A percentile compares a stretch with the other conserved stretches of the same genome.
phyloP scores from a whole-genome alignment of 495 filamentous ascomycete genomes.

The Lophiostoma macrostomum region DNA sequence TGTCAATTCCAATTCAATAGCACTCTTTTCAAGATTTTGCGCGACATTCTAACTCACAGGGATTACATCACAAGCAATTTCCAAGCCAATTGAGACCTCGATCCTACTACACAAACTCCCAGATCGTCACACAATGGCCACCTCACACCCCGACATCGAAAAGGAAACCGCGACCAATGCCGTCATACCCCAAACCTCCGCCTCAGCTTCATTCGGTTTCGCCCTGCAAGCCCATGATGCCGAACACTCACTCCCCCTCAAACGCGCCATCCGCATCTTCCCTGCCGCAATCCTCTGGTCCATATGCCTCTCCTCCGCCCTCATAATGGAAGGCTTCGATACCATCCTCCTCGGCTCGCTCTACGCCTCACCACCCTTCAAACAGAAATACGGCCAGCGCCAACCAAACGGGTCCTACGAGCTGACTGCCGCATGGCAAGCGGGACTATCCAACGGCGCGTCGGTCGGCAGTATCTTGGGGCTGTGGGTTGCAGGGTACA shows the following conservation, averaged over 20 bases:
- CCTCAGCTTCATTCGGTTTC: background rate
- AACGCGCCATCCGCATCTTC: slow-evolving; percentile 5
- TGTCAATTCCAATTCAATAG: no score
- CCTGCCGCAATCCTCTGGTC: slow-evolving; percentile 20
- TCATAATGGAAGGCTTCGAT: slow-evolving; percentile 29
- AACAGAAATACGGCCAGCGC: background rate
- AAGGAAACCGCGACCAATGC: no score
- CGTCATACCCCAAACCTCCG: background rate
- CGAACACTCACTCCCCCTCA: slow-evolving; percentile 1
- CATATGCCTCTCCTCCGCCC: slow-evolving; percentile 2
- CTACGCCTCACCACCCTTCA: background rate
- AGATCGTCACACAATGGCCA: no score
- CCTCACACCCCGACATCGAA: no score
- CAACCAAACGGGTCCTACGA: background rate
- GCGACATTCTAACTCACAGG: no score
- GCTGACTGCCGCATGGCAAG: slow-evolving; percentile 61
- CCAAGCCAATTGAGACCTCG: no score
- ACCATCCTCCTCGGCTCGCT: background rate
- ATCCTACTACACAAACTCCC: no score
- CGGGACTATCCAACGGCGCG: slow-evolving; percentile 66
- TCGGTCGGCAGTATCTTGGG: slow-evolving; percentile 69
- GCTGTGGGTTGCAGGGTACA: slow-evolving; percentile 68
- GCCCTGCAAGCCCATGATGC: background rate
- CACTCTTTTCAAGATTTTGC: no score
- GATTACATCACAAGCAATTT: no score